phyloP scores from a whole-genome alignment of 805 yeast species.

The Monosporozyma siamensis region DNA sequence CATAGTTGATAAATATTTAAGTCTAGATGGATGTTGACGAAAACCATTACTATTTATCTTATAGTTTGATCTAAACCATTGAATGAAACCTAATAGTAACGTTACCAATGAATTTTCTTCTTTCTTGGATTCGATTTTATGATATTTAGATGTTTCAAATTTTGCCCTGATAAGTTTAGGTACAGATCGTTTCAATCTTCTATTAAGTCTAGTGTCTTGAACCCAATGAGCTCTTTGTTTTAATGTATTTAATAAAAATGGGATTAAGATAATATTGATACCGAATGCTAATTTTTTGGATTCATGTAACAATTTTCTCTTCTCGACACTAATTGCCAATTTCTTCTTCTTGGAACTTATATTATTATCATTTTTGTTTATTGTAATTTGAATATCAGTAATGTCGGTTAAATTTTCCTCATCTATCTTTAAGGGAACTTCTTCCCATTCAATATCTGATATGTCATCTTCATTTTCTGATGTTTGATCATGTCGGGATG shows the following conservation, averaged over 20 bases:
- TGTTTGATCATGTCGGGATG: not conserved
- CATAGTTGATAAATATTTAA: not conserved
- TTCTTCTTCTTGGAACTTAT: constrained; percentile 3
- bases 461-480: constrained; percentile 2
- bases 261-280: constrained; percentile 16
- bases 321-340: not conserved
- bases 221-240: constrained; percentile 10
- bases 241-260: constrained; percentile 12
- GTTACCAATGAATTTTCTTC: constrained; percentile 9
- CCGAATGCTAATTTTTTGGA: constrained; percentile 12
- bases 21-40: constrained; percentile 16
- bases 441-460: constrained; percentile 24
- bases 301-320: constrained; percentile 1
- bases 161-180: constrained; percentile 19
- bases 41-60: constrained; percentile 22
- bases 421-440: constrained; percentile 13
- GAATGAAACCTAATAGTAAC: constrained; percentile 16
- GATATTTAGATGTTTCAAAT: constrained; percentile 8
- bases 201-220: constrained; percentile 13
- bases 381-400: not conserved
- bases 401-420: not conserved
- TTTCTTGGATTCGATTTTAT: not conserved
- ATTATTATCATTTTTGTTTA: not conserved
- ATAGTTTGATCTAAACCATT: constrained; percentile 22
- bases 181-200: constrained; percentile 16